Evolutionary conservation across 176 grass and related monocot species (phyloP).

Genomic region (Panicum miliaceum): DNA sequence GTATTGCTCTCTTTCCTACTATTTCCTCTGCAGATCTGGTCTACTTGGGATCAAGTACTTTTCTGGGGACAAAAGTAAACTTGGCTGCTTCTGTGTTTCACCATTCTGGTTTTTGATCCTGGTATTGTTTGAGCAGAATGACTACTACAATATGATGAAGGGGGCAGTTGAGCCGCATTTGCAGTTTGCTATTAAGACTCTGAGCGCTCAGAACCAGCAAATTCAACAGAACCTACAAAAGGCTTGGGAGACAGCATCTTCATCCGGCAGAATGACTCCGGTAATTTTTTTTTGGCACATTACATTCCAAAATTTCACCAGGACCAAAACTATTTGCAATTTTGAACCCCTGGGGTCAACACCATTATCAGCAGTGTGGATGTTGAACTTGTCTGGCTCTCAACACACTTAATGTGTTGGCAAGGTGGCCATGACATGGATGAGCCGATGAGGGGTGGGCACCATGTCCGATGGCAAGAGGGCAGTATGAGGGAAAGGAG

Average conservation of each 20-base stretch:
- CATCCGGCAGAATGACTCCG: not conserved
- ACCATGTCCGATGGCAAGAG: not conserved
- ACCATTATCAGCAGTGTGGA: not conserved
- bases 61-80: conserved; percentile 7
- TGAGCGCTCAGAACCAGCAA: conserved; percentile 22
- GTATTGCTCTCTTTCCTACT: conserved; percentile 32
- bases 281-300: not conserved
- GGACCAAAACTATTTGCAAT: conserved; percentile 38
- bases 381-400: not conserved
- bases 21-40: conserved; percentile 13
- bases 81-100: conserved; percentile 14
- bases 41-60: conserved; percentile 16
- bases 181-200: conserved; percentile 51
- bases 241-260: conserved; percentile 51
- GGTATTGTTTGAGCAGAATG: conserved; percentile 60
- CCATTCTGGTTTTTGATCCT: conserved; percentile 17
- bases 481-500: too few relatives aligned
- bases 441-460: too few relatives aligned
- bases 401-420: not conserved
- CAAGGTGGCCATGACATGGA: not conserved
- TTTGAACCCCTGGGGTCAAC: not conserved
- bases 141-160: conserved; percentile 62
- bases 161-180: conserved; percentile 41
- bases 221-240: conserved; percentile 48
- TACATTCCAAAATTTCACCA: not conserved